Conservation (phyloP, 441 rosid species). For the Syzygium syzygioides region DNA sequence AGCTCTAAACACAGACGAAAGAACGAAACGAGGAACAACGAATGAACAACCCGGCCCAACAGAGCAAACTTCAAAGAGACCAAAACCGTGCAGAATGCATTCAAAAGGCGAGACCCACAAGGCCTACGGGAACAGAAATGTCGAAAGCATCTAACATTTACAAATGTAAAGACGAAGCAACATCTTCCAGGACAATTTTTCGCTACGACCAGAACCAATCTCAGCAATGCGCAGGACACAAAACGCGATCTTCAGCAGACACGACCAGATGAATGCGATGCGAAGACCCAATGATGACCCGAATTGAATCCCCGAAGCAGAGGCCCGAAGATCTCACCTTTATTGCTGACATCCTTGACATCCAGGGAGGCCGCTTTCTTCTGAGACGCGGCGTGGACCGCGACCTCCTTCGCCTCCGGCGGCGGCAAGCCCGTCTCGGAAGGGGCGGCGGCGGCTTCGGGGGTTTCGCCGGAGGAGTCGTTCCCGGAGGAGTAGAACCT, state of each 20-base stretch:
- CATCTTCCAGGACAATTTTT: neutral
- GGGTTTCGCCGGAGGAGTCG: constrained; percentile 21
- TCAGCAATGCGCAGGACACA: neutral
- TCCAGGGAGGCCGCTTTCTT: constrained; percentile 5
- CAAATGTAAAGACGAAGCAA: neutral
- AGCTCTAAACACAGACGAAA: constrained; percentile 43
- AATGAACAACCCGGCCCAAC: neutral
- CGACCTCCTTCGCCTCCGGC: constrained; percentile 9
- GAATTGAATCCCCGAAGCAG: neutral
- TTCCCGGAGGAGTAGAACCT: constrained; percentile 46
- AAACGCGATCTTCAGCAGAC: neutral
- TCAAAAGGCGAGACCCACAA: neutral
- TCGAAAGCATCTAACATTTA: neutral
- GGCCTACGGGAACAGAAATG: neutral
- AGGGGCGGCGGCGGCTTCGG: neutral
- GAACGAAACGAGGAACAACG: neutral
- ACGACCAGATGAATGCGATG: neutral
- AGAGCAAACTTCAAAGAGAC: neutral
- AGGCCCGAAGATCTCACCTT: constrained; percentile 26
- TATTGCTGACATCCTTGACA: constrained; percentile 27
- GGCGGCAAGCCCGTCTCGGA: constrained; percentile 17
- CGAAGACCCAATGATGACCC: neutral
- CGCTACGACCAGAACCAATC: neutral
- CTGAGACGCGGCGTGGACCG: neutral
- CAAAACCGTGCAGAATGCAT: neutral